Conservation (phyloP, 352 stramenopile species). For the Vaucheria bursata region DNA sequence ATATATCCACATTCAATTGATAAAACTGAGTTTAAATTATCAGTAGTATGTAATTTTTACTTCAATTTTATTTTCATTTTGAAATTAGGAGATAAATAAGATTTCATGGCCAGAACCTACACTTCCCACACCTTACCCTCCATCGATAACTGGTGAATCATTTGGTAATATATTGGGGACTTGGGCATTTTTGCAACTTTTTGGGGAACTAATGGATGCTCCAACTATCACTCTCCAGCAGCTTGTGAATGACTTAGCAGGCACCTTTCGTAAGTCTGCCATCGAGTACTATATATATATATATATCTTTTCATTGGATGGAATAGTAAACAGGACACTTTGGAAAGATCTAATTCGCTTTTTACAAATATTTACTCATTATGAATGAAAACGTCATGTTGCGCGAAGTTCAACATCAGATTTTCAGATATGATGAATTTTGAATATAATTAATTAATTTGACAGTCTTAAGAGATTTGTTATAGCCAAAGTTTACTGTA, state of each 20-base stretch:
- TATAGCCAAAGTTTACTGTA: no score
- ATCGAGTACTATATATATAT: neutral
- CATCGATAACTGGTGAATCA: constrained; percentile 9
- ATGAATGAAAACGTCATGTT: no score
- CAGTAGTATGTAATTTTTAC: neutral
- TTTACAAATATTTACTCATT: no score
- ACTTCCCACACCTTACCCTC: constrained; percentile 18
- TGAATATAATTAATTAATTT: no score
- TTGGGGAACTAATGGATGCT: constrained; percentile 25
- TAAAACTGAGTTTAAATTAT: neutral
- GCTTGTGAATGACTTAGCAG: neutral
- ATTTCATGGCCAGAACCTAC: constrained; percentile 19
- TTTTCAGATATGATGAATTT: no score
- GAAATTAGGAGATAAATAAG: constrained; percentile 1
- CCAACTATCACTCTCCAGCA: neutral
- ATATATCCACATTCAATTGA: neutral
- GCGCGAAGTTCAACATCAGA: no score
- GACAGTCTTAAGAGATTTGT: no score
- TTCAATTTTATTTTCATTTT: neutral
- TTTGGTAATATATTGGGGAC: constrained; percentile 17
- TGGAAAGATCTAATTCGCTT: neutral
- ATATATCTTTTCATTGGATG: neutral
- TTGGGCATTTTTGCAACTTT: constrained; percentile 36
- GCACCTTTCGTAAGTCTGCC: neutral
- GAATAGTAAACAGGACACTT: neutral